A percentile compares a stretch with the other conserved stretches of the same genome.
Conservation (phyloP, 2,329 filamentous ascomycete genomes). For the Trichophyton mentagrophytes region DNA sequence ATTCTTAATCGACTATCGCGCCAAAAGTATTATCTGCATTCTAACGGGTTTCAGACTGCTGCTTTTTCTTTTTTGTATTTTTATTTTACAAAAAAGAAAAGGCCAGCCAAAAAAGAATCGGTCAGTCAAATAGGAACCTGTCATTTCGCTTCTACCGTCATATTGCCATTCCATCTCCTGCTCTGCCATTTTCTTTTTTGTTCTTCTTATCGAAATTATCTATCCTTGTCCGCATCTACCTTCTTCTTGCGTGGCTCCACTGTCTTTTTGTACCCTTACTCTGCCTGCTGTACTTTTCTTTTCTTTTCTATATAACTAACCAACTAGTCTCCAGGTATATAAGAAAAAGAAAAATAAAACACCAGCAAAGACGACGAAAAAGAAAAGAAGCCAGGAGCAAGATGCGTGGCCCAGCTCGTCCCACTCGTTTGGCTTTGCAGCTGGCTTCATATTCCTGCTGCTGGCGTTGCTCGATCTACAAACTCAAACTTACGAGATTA, state of each 20-base stretch:
- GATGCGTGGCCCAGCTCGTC: background rate
- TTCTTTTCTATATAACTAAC: background rate
- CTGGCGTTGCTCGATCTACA: background rate
- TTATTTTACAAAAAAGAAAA: background rate
- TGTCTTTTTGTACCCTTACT: background rate
- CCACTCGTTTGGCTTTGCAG: constrained; percentile 4
- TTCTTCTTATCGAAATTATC: background rate
- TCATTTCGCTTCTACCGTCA: constrained; percentile 4
- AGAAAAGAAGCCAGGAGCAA: background rate
- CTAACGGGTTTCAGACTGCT: constrained; percentile 3
- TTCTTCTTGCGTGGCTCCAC: constrained; percentile 3
- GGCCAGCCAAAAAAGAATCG: background rate
- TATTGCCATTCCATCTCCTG: background rate
- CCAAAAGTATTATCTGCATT: background rate
- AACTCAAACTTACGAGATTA: constrained; percentile 3
- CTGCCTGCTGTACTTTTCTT: background rate
- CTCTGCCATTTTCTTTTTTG: background rate
- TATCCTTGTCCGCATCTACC: background rate
- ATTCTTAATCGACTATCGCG: background rate
- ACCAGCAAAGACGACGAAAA: background rate
- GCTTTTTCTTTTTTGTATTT: background rate
- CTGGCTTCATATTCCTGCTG: background rate
- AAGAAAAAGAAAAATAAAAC: too few species aligned
- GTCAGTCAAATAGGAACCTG: constrained; percentile 1
- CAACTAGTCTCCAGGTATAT: too few species aligned